Conservation (phyloP, 106 monocot genomes). For the Platanthera zijinensis region DNA sequence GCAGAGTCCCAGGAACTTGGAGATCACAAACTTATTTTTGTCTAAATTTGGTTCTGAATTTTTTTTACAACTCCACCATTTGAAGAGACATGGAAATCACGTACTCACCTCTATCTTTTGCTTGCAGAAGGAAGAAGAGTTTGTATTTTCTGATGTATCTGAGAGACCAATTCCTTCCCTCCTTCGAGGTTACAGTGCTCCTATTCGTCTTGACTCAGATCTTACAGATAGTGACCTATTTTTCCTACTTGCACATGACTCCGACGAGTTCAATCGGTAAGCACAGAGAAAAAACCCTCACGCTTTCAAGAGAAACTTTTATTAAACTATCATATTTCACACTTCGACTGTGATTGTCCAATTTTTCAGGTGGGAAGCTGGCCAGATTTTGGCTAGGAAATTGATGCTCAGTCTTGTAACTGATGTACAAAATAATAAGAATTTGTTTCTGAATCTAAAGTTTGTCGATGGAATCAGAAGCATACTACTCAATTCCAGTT, state of each 20-base stretch:
- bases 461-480: slow-evolving; percentile 78
- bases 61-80: not conserved
- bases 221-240: slow-evolving; percentile 75
- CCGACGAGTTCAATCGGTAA: slow-evolving; percentile 95
- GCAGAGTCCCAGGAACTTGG: not conserved
- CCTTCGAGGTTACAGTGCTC: slow-evolving; percentile 84
- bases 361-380: slow-evolving; percentile 85
- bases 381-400: slow-evolving; percentile 84
- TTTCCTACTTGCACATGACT: slow-evolving; percentile 93
- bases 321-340: not conserved
- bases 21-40: not conserved
- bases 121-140: slow-evolving; percentile 91
- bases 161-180: slow-evolving; percentile 85
- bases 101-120: not conserved
- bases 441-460: slow-evolving; percentile 57
- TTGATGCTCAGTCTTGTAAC: slow-evolving; percentile 81
- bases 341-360: not conserved
- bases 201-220: slow-evolving; percentile 92
- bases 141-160: slow-evolving; percentile 62
- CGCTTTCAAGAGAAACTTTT: not conserved
- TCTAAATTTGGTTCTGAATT: not conserved
- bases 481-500: slow-evolving; percentile 56
- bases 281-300: not conserved
- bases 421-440: slow-evolving; percentile 71
- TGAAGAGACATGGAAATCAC: not conserved